Evolutionary conservation across 1,284 basidiomycete species (phyloP).

Genomic region (Sanghuangporus sanghuang): DNA sequence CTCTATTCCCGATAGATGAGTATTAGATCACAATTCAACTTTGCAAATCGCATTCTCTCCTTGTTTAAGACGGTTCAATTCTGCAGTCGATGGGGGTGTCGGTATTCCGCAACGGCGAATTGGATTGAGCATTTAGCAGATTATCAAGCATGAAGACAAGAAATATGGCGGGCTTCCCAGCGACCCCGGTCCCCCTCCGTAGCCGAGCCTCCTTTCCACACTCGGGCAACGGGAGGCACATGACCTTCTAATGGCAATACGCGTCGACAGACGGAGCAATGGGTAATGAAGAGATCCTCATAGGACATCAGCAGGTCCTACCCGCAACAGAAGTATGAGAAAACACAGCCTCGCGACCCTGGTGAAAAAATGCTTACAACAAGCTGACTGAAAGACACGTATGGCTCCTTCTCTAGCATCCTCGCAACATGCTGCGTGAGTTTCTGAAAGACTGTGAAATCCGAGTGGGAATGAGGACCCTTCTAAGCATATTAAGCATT

Average conservation of each 20-base stretch:
- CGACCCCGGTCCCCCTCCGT: slow-evolving; percentile 27
- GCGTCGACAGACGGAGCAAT: slow-evolving; percentile 52
- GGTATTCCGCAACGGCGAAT: not conserved
- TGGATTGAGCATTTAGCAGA: not conserved
- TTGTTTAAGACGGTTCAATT: not conserved
- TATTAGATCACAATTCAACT: not conserved
- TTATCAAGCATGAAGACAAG: slow-evolving; percentile 36
- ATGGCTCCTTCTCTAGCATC: slow-evolving; percentile 49
- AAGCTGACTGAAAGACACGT: slow-evolving; percentile 43
- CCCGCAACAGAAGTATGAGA: not conserved
- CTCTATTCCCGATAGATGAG: not conserved
- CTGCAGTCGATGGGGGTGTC: not conserved
- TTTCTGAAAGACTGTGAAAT: slow-evolving; percentile 55
- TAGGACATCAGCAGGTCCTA: slow-evolving; percentile 11
- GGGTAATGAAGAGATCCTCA: slow-evolving; percentile 29
- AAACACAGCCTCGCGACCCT: not conserved
- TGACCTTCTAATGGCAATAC: slow-evolving; percentile 64
- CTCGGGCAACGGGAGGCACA: slow-evolving; percentile 61
- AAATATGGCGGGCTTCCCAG: slow-evolving; percentile 53
- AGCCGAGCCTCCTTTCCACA: slow-evolving; percentile 36
- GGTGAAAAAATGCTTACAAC: slow-evolving; percentile 32
- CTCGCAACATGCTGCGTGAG: slow-evolving; percentile 59
- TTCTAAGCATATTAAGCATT: slow-evolving; percentile 36
- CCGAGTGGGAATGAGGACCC: slow-evolving; percentile 60
- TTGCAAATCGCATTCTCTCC: not conserved